Conservation (phyloP, 2,329 filamentous ascomycete species). For the Neurospora crassa region DNA sequence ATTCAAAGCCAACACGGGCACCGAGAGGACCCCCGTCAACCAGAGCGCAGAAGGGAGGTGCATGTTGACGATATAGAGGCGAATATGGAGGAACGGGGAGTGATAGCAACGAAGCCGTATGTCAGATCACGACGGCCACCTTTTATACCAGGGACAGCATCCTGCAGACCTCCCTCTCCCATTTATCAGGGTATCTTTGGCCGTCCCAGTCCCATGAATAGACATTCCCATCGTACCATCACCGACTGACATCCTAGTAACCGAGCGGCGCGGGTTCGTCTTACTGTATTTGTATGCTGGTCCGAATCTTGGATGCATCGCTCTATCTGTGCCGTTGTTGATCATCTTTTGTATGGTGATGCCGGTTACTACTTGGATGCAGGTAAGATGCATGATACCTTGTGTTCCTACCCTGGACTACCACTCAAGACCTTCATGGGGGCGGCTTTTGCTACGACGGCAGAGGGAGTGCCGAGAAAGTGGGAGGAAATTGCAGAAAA, state of each 20-base stretch:
- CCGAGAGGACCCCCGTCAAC: slow-evolving; percentile 2
- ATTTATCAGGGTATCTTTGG: neutral
- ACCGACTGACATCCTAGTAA: neutral
- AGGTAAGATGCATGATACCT: neutral
- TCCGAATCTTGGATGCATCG: neutral
- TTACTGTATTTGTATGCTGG: neutral
- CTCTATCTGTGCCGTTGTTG: neutral
- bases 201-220: neutral
- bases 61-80: neutral
- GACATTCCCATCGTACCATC: neutral
- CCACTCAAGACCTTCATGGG: neutral
- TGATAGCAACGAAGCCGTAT: neutral
- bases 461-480: neutral
- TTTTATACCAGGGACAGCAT: neutral
- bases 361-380: neutral
- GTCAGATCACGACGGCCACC: neutral
- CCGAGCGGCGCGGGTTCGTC: neutral
- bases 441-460: neutral
- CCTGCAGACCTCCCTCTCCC: neutral
- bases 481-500: neutral
- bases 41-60: neutral
- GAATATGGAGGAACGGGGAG: neutral
- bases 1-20: slow-evolving; percentile 1
- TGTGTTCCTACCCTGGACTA: neutral
- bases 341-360: neutral